Evolutionary conservation across 192 early-diverging fungal genomes (phyloP).

Genomic region (Coemansia sp.): DNA sequence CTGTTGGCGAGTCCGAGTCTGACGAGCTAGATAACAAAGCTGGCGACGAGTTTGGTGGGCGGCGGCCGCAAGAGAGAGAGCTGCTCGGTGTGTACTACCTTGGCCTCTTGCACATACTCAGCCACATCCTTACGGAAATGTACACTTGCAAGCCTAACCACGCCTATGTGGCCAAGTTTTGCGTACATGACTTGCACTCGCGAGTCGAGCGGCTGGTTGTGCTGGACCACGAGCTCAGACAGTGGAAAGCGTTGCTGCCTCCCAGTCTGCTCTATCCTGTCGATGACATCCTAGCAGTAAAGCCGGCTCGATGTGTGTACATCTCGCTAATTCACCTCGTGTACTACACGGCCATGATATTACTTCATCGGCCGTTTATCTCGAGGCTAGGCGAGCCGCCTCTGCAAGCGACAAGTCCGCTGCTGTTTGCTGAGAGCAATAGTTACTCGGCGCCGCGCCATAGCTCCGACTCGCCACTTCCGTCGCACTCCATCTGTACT

Average conservation of each 20-base stretch:
- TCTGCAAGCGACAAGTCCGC: background rate
- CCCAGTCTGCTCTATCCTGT: constrained; percentile 36
- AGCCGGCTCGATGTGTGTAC: constrained; percentile 43
- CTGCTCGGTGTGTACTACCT: constrained; percentile 47
- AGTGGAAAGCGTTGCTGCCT: constrained; percentile 48
- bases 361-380: constrained; percentile 54
- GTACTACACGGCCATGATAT: constrained; percentile 52
- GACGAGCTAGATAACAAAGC: constrained; percentile 18
- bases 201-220: constrained; percentile 36
- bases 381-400: constrained; percentile 30
- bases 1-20: constrained; percentile 35
- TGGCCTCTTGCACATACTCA: constrained; percentile 42
- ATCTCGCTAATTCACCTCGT: constrained; percentile 49
- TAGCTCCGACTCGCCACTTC: constrained; percentile 24
- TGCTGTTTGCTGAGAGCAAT: background rate
- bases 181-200: constrained; percentile 40
- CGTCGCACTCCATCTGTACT: constrained; percentile 51
- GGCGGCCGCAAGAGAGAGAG: constrained; percentile 10
- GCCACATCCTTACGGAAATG: constrained; percentile 48
- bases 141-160: constrained; percentile 52
- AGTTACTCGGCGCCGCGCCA: constrained; percentile 2
- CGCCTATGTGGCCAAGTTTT: constrained; percentile 25
- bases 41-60: background rate
- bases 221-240: constrained; percentile 51
- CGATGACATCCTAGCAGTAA: constrained; percentile 36